Percentiles rank a stretch among this genome's conserved stretches.
Evolutionary conservation across 108 stramenopile genomes (phyloP).

Genomic region (Cyclotella sp.): DNA sequence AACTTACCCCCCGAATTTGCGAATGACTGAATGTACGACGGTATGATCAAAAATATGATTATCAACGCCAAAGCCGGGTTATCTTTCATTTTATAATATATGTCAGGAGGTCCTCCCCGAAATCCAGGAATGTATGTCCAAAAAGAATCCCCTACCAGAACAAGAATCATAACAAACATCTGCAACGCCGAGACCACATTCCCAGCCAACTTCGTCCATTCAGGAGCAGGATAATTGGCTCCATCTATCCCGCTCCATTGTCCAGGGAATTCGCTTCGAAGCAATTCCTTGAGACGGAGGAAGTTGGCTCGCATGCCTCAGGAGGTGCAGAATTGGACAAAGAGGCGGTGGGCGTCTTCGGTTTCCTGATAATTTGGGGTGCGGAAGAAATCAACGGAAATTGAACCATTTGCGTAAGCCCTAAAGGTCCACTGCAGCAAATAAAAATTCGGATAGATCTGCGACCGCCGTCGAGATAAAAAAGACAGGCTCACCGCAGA

Average conservation of each 20-base stretch:
- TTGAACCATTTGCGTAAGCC: background rate
- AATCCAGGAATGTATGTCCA: slow-evolving; percentile 50
- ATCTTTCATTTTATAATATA: slow-evolving; percentile 52
- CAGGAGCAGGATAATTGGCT: slow-evolving; percentile 47
- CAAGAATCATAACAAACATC: slow-evolving; percentile 41
- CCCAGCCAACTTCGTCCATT: slow-evolving; percentile 36
- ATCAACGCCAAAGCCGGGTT: slow-evolving; percentile 47
- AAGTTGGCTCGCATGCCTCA: slow-evolving; percentile 58
- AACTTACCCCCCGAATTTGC: slow-evolving; percentile 37
- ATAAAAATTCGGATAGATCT: too few relatives aligned
- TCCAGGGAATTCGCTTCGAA: slow-evolving; percentile 47
- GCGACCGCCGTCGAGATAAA: background rate
- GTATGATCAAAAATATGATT: slow-evolving; percentile 47
- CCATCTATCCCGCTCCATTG: slow-evolving; percentile 48
- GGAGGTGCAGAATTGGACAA: slow-evolving; percentile 56
- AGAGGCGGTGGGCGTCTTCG: slow-evolving; percentile 30
- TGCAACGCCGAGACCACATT: slow-evolving; percentile 39
- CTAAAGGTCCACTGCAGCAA: background rate
- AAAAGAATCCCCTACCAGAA: slow-evolving; percentile 42
- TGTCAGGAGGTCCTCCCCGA: slow-evolving; percentile 32
- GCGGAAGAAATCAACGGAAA: background rate
- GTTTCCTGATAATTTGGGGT: slow-evolving; percentile 11
- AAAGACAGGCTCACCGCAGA: slow-evolving; percentile 8
- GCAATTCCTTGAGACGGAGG: slow-evolving; percentile 48
- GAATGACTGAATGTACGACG: slow-evolving; percentile 47